phyloP scores from a whole-genome alignment of 1,284 basidiomycete species.

The Vanrija humicola region DNA sequence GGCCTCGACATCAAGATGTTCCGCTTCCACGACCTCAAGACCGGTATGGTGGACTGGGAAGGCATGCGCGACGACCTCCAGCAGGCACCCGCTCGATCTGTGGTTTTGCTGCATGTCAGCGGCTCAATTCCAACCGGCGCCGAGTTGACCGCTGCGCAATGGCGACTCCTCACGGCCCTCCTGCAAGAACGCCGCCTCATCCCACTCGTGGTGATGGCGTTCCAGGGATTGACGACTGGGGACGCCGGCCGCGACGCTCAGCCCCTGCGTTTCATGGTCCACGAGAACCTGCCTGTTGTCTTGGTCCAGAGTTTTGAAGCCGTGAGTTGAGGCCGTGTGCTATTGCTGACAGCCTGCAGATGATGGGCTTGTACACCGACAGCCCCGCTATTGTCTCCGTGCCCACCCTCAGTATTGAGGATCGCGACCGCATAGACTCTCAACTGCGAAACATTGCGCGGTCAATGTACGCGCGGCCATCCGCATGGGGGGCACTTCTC shows the following conservation, averaged over 20 bases:
- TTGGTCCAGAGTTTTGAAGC: conserved; percentile 47
- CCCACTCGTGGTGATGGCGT: conserved; percentile 45
- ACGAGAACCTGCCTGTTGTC: conserved; percentile 45
- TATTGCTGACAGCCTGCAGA: conserved; percentile 19
- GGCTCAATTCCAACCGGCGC: conserved; percentile 97
- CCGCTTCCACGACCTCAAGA: conserved; percentile 80
- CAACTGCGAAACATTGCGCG: conserved; percentile 41
- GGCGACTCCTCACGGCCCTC: conserved; percentile 61
- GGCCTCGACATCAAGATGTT: conserved; percentile 42
- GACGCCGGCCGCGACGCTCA: conserved; percentile 45
- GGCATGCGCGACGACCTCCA: conserved; percentile 65
- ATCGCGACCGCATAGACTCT: conserved; percentile 38
- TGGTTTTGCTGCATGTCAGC: conserved; percentile 87
- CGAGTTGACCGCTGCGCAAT: conserved; percentile 85
- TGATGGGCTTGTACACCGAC: conserved; percentile 47
- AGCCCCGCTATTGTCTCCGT: conserved; percentile 44
- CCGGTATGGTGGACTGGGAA: conserved; percentile 78
- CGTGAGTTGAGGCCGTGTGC: conserved; percentile 18
- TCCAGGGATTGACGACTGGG: conserved; percentile 44
- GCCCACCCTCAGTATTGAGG: conserved; percentile 32
- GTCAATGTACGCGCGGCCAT: conserved; percentile 40
- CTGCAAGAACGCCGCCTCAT: conserved; percentile 41
- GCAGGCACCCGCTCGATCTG: conserved; percentile 61
- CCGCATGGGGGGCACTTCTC: conserved; percentile 45
- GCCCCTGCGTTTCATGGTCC: conserved; percentile 46